Percentiles rank a stretch among this genome's conserved stretches.
Evolutionary conservation across 73 alveolate genomes (phyloP).

Genomic region (Paramecium caudatum): DNA sequence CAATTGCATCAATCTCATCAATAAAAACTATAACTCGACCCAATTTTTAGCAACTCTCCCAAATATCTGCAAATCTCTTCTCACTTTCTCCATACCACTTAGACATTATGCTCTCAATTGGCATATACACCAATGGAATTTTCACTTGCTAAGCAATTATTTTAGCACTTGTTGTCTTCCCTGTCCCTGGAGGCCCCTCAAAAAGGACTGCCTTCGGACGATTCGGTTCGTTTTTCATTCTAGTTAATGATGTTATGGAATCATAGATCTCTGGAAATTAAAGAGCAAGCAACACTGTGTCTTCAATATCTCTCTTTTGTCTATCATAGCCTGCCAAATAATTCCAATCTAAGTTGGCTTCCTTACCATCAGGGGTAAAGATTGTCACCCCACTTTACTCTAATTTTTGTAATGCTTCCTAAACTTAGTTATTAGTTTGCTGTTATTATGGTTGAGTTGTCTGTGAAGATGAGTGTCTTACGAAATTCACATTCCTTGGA

Average conservation of each 20-base stretch:
- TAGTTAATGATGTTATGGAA: slow-evolving; percentile 85
- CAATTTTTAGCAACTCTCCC: slow-evolving; percentile 86
- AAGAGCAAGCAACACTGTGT: slow-evolving; percentile 89
- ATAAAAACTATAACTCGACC: slow-evolving; percentile 90
- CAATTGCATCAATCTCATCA: slow-evolving; percentile 92
- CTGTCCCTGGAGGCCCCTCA: slow-evolving; percentile 98
- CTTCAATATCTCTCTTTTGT: slow-evolving; percentile 92
- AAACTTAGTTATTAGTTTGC: slow-evolving; percentile 37
- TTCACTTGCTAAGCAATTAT: slow-evolving; percentile 90
- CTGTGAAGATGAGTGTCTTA: neutral
- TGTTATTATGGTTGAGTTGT: neutral
- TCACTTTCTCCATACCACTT: slow-evolving; percentile 94
- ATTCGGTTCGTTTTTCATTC: slow-evolving; percentile 92
- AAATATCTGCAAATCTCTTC: slow-evolving; percentile 85
- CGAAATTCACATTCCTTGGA: slow-evolving; percentile 21
- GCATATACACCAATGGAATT: slow-evolving; percentile 92
- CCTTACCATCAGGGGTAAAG: slow-evolving; percentile 80
- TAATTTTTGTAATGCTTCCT: slow-evolving; percentile 79
- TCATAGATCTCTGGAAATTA: slow-evolving; percentile 91
- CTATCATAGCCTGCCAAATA: slow-evolving; percentile 95
- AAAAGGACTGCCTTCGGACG: slow-evolving; percentile 92
- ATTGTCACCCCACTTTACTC: slow-evolving; percentile 88
- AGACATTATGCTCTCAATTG: slow-evolving; percentile 90
- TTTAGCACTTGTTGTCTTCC: slow-evolving; percentile 94
- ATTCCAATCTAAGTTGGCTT: slow-evolving; percentile 88